phyloP scores from a whole-genome alignment of 169 alveolate species.

The Plasmodium fragile region DNA sequence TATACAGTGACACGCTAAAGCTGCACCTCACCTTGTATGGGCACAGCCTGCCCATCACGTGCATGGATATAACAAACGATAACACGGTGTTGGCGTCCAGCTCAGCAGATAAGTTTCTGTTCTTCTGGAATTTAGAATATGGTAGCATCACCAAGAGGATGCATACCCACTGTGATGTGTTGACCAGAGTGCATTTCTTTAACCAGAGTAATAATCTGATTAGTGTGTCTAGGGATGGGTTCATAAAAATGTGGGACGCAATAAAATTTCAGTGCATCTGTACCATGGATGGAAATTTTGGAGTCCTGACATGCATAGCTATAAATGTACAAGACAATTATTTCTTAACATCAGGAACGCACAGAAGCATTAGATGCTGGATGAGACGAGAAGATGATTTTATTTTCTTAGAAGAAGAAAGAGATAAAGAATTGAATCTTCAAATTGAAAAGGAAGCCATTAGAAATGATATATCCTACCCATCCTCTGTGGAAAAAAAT shows the following conservation, averaged over 20 bases:
- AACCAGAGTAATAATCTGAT: conserved; percentile 66
- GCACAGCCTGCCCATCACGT: conserved; percentile 90
- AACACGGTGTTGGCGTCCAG: conserved; percentile 87
- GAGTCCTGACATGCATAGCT: conserved; percentile 73
- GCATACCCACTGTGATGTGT: conserved; percentile 79
- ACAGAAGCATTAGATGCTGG: conserved; percentile 87
- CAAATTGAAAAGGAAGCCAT: conserved; percentile 87
- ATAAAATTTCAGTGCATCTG: conserved; percentile 82
- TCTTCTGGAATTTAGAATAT: conserved; percentile 91
- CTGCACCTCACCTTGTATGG: conserved; percentile 90
- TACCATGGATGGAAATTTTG: conserved; percentile 79
- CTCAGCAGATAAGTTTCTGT: conserved; percentile 88
- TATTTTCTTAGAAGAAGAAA: conserved; percentile 86
- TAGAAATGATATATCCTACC: conserved; percentile 83
- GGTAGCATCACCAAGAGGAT: conserved; percentile 86
- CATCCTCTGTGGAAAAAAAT: conserved; percentile 83
- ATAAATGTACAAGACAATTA: conserved; percentile 77
- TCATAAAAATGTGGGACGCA: conserved; percentile 87
- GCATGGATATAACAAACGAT: conserved; percentile 88
- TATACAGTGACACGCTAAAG: conserved; percentile 87
- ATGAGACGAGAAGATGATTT: conserved; percentile 84
- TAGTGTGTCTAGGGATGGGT: conserved; percentile 84
- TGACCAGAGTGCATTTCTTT: conserved; percentile 70
- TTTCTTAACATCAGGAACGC: conserved; percentile 80
- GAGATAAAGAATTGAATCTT: conserved; percentile 88